Conservation (phyloP, 164 flowering plant species). For the Magnolia changhungtana region DNA sequence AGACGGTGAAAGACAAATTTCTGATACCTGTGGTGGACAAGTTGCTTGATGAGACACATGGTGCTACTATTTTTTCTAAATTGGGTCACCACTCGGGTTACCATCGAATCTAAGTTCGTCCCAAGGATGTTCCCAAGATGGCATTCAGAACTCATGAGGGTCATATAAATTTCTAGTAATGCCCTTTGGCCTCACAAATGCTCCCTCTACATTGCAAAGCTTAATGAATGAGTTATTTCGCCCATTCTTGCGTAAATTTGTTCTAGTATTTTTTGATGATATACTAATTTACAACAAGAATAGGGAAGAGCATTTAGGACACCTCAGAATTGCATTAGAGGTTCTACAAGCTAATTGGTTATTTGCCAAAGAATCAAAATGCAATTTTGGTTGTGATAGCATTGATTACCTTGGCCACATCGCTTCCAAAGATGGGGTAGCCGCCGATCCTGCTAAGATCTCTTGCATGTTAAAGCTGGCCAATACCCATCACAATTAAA, state of each 20-base stretch:
- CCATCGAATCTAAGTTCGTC: neutral
- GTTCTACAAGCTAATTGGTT: too few relatives aligned
- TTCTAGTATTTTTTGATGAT: constrained; percentile 8
- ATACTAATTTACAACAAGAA: constrained; percentile 2
- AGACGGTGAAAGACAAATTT: too few relatives aligned
- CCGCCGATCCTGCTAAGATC: neutral
- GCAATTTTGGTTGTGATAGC: neutral
- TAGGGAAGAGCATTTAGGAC: neutral
- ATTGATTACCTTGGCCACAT: constrained; percentile 2
- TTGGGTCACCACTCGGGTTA: too few relatives aligned
- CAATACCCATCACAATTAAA: neutral
- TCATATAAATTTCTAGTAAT: too few relatives aligned
- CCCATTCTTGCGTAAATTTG: neutral
- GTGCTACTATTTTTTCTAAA: too few relatives aligned
- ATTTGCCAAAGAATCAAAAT: neutral
- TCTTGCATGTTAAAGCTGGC: neutral
- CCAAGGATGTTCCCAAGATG: neutral
- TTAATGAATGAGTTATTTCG: constrained; percentile 3
- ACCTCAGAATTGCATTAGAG: neutral
- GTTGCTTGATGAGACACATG: too few relatives aligned
- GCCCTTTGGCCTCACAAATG: neutral
- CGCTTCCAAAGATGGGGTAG: neutral
- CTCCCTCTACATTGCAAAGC: constrained; percentile 3
- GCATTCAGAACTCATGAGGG: too few relatives aligned
- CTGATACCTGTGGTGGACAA: too few relatives aligned